phyloP scores from a whole-genome alignment of 164 flowering plant species.

The Piper betle region DNA sequence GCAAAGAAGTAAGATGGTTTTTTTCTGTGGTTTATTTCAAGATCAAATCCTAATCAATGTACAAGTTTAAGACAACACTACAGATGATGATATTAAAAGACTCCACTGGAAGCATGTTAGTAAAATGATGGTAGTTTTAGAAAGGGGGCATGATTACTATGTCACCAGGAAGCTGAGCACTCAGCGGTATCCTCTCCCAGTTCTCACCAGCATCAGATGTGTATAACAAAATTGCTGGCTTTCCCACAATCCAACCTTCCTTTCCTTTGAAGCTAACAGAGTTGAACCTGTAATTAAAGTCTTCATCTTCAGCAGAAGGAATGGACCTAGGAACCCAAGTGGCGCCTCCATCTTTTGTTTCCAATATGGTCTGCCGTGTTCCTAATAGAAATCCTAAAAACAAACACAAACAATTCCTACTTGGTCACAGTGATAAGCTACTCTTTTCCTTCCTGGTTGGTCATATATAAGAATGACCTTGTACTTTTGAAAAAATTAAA shows the following conservation, averaged over 20 bases:
- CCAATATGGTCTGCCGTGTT: slow-evolving; percentile 50
- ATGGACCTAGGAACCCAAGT: too few relatives aligned
- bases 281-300: slow-evolving; percentile 91
- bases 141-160: slow-evolving; percentile 32
- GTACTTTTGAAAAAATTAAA: too few relatives aligned
- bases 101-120: too few relatives aligned
- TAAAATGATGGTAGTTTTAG: not conserved
- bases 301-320: slow-evolving; percentile 92
- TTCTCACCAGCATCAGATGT: slow-evolving; percentile 84
- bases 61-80: too few relatives aligned
- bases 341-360: too few relatives aligned
- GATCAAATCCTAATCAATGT: too few relatives aligned
- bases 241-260: slow-evolving; percentile 97
- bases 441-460: too few relatives aligned
- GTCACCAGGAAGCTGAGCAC: slow-evolving; percentile 96
- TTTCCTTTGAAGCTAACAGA: slow-evolving; percentile 83
- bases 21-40: too few relatives aligned
- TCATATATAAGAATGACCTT: too few relatives aligned
- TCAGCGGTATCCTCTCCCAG: slow-evolving; percentile 86
- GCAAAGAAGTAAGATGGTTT: too few relatives aligned
- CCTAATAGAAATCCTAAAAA: slow-evolving; percentile 74
- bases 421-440: not conserved
- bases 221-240: slow-evolving; percentile 82
- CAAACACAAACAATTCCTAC: too few relatives aligned
- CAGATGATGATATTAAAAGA: too few relatives aligned